A percentile compares a stretch with the other conserved stretches of the same genome.
Evolutionary conservation across 306 rosid species (phyloP).

Genomic region (Malus domestica): DNA sequence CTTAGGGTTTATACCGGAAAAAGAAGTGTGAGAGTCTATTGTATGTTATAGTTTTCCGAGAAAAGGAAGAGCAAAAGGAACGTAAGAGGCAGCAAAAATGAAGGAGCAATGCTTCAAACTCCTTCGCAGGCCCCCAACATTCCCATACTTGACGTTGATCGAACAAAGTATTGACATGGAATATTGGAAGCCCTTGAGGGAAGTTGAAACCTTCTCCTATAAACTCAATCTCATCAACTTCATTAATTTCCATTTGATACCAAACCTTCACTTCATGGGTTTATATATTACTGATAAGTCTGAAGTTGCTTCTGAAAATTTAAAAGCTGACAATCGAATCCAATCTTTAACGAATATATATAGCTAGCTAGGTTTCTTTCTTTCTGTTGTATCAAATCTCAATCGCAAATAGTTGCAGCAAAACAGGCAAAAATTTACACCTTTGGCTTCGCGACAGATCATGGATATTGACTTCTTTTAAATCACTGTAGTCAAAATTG

Average conservation of each 20-base stretch:
- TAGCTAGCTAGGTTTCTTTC: background rate
- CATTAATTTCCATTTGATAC: background rate
- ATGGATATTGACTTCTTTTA: background rate
- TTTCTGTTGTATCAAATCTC: background rate
- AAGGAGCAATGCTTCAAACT: slow-evolving; percentile 2
- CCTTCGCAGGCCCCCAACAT: background rate
- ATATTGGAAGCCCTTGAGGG: slow-evolving; percentile 21
- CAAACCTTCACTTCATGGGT: background rate
- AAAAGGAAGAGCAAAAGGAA: background rate
- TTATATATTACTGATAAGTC: background rate
- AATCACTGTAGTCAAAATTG: background rate
- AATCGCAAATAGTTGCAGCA: background rate
- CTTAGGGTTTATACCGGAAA: background rate
- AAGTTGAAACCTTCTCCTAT: slow-evolving; percentile 8
- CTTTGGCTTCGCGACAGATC: background rate
- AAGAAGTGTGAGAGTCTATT: background rate
- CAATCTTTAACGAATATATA: background rate
- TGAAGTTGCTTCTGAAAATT: background rate
- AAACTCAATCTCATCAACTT: background rate
- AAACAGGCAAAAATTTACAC: background rate
- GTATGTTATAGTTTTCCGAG: background rate
- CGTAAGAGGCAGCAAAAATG: too few relatives aligned
- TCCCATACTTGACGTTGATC: background rate
- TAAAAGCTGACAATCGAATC: background rate
- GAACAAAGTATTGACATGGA: background rate